Base-by-base conservation (phyloP, 169 alveolate species). In the Neospora caninum region DNA sequence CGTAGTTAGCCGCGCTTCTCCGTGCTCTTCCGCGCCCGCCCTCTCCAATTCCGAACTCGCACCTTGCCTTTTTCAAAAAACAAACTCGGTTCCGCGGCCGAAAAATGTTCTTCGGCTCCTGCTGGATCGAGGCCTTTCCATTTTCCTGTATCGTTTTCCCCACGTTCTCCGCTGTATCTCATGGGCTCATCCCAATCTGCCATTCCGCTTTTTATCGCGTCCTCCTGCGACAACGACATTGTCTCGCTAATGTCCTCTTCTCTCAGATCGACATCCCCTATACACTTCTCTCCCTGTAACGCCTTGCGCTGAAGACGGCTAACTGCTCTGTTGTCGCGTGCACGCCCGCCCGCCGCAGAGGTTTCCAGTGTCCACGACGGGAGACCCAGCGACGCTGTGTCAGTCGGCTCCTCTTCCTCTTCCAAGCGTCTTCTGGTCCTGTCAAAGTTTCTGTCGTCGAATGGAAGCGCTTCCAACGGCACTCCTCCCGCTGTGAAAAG, bases 1-100 rank as follows among this genome's bases (percentile, higher is more conserved):
- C n/a, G 38, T 22, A 73, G 25, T 13, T 16, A 36, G 49, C 45
- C 42, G 39, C n/a, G 25, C n/a, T 73, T 73, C 84, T 73, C 42
- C 42, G 0, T 2, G 16, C 84, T n/a, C 80, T 31, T 73, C 84
- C n/a, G 49, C 25, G 27, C 27, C 42, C n/a, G 9, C 42, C n/a
- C 27, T 73, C 84, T 31, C 84, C 84, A 73, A n/a, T 73, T 73
- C 84, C 39, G 84, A 20, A 73, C 42, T 2, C 84, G 84, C 42
- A 36, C 84, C n/a, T 36, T 31, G 39, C 84, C 84, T 73, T 73
- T 73, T 36, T 73, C 42, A n/a, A 73, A 73, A n/a, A 73, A 73
- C 20, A 73, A 36, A 13, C 84, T 31, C 31, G 84, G 84, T 36
- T n/a, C 84, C 42, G 27, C 9, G 43, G 41, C 38, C n/a, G 31